Conservation (phyloP, 768 basidiomycete species). For the Mycena crocata region DNA sequence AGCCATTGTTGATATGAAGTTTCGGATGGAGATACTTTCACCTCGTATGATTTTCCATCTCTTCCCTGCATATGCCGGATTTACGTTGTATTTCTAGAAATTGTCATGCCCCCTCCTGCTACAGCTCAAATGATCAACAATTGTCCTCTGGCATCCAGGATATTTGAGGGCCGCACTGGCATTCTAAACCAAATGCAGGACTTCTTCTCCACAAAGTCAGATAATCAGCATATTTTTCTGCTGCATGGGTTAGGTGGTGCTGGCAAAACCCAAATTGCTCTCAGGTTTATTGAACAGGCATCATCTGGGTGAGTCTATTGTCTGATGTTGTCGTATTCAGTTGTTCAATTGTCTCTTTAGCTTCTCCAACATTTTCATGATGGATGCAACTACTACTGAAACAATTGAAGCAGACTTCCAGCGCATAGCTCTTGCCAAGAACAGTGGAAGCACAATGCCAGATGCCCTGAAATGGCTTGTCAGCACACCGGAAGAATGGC, state of each 20-base stretch:
- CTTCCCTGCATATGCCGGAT: background rate
- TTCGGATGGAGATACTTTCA: background rate
- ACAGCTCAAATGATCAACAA: background rate
- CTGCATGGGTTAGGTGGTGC: conserved; percentile 15
- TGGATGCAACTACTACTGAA: background rate
- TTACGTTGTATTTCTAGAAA: background rate
- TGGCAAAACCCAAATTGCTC: conserved; percentile 23
- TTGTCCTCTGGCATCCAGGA: conserved; percentile 2
- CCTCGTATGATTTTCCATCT: background rate
- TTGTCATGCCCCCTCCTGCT: background rate
- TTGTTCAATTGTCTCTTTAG: background rate
- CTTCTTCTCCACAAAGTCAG: background rate
- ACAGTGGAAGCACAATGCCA: background rate
- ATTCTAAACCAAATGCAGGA: conserved; percentile 5
- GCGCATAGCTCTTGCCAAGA: background rate
- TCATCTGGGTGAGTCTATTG: background rate
- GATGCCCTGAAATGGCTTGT: background rate
- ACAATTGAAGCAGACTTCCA: background rate
- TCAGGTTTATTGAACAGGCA: conserved; percentile 14
- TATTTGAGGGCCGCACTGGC: conserved; percentile 1
- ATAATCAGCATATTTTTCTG: background rate
- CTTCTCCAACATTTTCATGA: background rate
- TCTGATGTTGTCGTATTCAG: background rate
- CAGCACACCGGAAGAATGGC: background rate
- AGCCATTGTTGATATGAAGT: background rate